These are phyloP conservation scores for Diaporthe nobilis DNA, from an alignment of 2,329 filamentous ascomycete genomes.

Conservation along the genomic window DNA sequence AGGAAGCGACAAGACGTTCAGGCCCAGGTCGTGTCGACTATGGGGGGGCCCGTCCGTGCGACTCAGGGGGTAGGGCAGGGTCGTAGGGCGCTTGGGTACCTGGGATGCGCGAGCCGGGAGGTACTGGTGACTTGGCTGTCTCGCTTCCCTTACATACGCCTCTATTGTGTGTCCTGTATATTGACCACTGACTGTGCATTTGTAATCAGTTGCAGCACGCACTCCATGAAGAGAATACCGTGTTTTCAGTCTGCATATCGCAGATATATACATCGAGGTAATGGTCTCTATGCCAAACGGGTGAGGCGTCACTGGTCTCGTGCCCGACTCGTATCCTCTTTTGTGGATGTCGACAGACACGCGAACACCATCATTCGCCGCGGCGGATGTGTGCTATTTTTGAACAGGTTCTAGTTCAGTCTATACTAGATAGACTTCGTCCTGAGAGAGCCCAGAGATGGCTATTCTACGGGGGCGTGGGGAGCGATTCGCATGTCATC, in stretches of 20 bases:
- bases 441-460: slow-evolving; percentile 7
- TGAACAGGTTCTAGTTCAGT: slow-evolving; percentile 6
- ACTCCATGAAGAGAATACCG: too few species aligned
- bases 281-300: not conserved
- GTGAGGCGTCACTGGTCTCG: not conserved
- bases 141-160: not conserved
- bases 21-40: slow-evolving; percentile 20
- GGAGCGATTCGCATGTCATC: slow-evolving; percentile 3
- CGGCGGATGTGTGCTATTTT: not conserved
- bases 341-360: not conserved
- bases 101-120: not conserved
- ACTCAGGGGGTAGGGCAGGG: slow-evolving; percentile 14
- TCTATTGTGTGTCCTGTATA: not conserved
- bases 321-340: not conserved
- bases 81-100: slow-evolving; percentile 9
- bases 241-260: not conserved
- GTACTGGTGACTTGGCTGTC: not conserved
- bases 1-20: slow-evolving; percentile 22
- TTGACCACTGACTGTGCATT: not conserved
- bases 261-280: too few species aligned
- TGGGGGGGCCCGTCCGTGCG: slow-evolving; percentile 27
- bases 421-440: not conserved
- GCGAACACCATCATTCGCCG: not conserved
- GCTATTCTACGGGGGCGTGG: not conserved
- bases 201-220: not conserved